These are phyloP conservation scores for Lecanosticta acicola DNA, from an alignment of 2,329 filamentous ascomycete genomes.

Conservation along the genomic window DNA sequence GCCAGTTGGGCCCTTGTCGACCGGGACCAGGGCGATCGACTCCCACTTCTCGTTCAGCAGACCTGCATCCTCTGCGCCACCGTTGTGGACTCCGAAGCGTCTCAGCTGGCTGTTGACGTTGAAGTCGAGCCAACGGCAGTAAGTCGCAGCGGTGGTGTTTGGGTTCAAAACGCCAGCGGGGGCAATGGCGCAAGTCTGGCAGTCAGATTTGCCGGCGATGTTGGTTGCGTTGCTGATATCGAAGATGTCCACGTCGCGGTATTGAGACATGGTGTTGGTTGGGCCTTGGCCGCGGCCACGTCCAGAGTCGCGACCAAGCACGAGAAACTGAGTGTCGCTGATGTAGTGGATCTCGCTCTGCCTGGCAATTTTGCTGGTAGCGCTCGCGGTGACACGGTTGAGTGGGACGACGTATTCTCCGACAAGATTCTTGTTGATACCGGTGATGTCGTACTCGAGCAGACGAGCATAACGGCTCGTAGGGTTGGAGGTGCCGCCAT, in stretches of 20 bases:
- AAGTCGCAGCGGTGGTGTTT: conserved; percentile 53
- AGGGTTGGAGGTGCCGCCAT: conserved; percentile 52
- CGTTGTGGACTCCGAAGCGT: conserved; percentile 64
- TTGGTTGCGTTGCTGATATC: conserved; percentile 59
- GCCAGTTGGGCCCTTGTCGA: conserved; percentile 42
- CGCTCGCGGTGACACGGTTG: conserved; percentile 42
- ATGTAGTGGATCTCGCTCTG: conserved; percentile 66
- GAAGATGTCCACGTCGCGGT: conserved; percentile 65
- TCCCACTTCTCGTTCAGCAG: conserved; percentile 77
- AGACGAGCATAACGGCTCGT: conserved; percentile 56
- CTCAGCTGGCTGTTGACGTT: conserved; percentile 61
- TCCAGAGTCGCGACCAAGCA: conserved; percentile 59
- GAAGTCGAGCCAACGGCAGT: conserved; percentile 63
- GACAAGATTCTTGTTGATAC: conserved; percentile 21
- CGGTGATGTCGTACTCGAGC: conserved; percentile 57
- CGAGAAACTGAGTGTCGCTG: conserved; percentile 58
- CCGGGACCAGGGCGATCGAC: conserved; percentile 57
- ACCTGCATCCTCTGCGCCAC: conserved; percentile 52
- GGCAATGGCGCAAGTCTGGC: conserved; percentile 38
- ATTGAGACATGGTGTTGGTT: conserved; percentile 47
- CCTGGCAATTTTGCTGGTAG: conserved; percentile 53
- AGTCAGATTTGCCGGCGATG: conserved; percentile 49
- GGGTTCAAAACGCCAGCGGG: conserved; percentile 49
- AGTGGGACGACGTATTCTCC: conserved; percentile 61
- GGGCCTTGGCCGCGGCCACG: conserved; percentile 53